phyloP scores from a whole-genome alignment of 1,284 basidiomycete genomes.

The Puccinia novopanici region DNA sequence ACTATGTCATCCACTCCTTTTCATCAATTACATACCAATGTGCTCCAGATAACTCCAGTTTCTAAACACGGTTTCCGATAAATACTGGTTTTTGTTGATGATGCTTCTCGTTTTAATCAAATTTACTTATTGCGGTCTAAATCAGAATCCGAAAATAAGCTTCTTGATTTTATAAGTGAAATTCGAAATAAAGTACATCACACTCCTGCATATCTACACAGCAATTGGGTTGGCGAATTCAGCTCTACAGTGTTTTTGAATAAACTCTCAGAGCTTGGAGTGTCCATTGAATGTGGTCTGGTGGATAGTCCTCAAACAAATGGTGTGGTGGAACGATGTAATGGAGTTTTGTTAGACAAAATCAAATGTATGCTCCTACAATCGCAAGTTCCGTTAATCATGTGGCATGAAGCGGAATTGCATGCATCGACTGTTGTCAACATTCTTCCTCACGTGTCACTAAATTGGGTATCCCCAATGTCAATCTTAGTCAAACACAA shows the following conservation, averaged over 20 bases:
- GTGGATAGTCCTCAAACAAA: slow-evolving; percentile 23
- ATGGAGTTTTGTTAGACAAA: background rate
- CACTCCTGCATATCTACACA: slow-evolving; percentile 3
- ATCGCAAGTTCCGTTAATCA: background rate
- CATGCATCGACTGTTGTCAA: background rate
- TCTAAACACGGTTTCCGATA: background rate
- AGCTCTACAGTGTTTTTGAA: background rate
- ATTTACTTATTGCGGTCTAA: background rate
- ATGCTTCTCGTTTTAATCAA: background rate
- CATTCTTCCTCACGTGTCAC: background rate
- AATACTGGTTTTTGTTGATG: background rate
- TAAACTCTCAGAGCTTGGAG: background rate
- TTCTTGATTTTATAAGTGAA: background rate
- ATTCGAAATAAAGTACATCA: background rate
- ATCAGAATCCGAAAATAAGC: background rate
- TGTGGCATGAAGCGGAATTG: background rate
- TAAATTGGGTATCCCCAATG: background rate
- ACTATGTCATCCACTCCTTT: background rate
- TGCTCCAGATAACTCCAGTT: background rate
- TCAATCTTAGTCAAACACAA: background rate
- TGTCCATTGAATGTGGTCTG: background rate
- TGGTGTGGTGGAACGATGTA: background rate
- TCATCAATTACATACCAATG: slow-evolving; percentile 2
- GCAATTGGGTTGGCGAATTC: background rate
- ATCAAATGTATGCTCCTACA: slow-evolving; percentile 13